phyloP scores from a whole-genome alignment of 495 filamentous ascomycete genomes.

The Viridothelium virens region DNA sequence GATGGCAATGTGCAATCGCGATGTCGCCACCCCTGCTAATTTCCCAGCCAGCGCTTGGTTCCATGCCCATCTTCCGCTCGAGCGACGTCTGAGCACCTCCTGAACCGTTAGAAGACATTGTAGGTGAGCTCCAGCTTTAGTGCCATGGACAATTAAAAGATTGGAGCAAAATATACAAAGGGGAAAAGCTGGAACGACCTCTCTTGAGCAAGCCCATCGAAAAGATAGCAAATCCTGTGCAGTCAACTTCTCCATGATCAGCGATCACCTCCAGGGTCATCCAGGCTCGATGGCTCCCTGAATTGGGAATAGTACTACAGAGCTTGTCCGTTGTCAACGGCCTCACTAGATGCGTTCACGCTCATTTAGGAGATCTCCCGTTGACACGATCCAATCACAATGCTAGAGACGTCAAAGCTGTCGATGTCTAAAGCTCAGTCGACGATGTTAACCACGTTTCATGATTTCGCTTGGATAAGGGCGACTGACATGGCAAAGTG shows the following conservation, averaged over 20 bases:
- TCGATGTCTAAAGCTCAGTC: background rate
- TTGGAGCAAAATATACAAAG: too few relatives aligned
- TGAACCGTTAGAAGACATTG: background rate
- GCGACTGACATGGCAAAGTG: background rate
- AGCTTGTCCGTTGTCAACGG: background rate
- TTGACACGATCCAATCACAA: background rate
- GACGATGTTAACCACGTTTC: background rate
- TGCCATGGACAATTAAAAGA: too few relatives aligned
- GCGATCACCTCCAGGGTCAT: background rate
- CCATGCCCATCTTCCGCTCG: background rate
- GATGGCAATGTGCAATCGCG: background rate
- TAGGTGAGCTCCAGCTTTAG: too few relatives aligned
- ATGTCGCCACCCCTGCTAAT: background rate
- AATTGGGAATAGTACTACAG: background rate
- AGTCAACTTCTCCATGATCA: background rate
- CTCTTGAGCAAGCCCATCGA: background rate
- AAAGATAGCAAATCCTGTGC: background rate
- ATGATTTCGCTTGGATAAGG: slow-evolving; percentile 3
- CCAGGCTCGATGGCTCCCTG: background rate
- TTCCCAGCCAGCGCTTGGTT: background rate
- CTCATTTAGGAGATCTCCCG: background rate
- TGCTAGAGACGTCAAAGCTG: background rate
- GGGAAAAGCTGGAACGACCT: too few relatives aligned
- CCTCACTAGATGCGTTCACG: background rate
- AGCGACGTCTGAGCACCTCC: background rate